These are phyloP conservation scores for Collybiopsis luxurians DNA, from an alignment of 768 basidiomycete species.

Conservation along the genomic window DNA sequence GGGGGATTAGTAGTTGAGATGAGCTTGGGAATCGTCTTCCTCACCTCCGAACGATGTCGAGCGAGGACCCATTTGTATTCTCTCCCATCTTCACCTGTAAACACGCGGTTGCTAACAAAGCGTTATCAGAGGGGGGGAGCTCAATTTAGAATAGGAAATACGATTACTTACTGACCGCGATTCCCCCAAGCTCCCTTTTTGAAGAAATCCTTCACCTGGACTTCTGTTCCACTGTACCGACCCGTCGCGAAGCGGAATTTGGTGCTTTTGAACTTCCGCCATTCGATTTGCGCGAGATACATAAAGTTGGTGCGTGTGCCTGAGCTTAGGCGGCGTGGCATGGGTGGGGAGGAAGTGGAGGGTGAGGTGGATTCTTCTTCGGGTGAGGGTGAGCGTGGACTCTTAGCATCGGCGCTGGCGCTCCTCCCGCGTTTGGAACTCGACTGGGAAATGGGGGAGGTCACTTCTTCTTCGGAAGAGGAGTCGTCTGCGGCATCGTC, in stretches of 20 bases:
- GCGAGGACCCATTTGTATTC: slow-evolving; percentile 21
- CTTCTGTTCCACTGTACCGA: slow-evolving; percentile 12
- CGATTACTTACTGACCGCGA: slow-evolving; percentile 21
- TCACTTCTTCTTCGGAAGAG: no score
- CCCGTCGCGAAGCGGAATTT: slow-evolving; percentile 21
- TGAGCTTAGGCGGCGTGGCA: no score
- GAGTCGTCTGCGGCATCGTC: no score
- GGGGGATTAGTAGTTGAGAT: slow-evolving; percentile 8
- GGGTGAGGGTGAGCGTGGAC: no score
- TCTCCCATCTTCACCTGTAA: slow-evolving; percentile 20
- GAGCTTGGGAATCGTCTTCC: not conserved
- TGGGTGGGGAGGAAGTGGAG: no score
- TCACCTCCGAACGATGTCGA: not conserved
- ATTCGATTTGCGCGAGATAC: slow-evolving; percentile 31
- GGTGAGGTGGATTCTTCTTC: no score
- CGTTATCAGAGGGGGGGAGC: not conserved
- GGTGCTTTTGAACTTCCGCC: slow-evolving; percentile 25
- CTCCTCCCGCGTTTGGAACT: no score
- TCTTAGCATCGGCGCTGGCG: no score
- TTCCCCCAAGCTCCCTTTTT: slow-evolving; percentile 17
- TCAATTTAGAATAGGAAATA: not conserved
- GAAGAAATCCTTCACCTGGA: slow-evolving; percentile 24
- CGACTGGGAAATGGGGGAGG: no score
- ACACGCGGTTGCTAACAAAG: slow-evolving; percentile 12
- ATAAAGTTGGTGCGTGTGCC: not conserved